These are phyloP conservation scores for Tricholoma hemisulphureum DNA, from an alignment of 768 basidiomycete species.

Conservation along the genomic window DNA sequence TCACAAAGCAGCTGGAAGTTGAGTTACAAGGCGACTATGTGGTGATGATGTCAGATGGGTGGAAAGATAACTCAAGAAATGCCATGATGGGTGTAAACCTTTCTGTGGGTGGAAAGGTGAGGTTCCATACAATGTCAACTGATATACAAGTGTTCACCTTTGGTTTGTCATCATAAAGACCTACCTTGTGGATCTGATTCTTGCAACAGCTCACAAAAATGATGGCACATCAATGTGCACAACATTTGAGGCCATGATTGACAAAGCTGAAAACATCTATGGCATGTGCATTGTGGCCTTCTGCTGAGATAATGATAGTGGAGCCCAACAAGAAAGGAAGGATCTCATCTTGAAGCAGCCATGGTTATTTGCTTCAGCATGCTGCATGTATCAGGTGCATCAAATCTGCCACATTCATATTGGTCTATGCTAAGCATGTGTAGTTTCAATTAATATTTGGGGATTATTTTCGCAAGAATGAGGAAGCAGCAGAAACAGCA, in stretches of 20 bases:
- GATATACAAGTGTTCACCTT: too few species aligned
- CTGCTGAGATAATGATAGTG: slow-evolving; percentile 27
- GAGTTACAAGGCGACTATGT: slow-evolving; percentile 13
- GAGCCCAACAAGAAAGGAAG: slow-evolving; percentile 24
- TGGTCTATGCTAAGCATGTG: not conserved
- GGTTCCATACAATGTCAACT: not conserved
- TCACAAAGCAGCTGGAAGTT: slow-evolving; percentile 12
- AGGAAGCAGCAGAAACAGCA: slow-evolving; percentile 17
- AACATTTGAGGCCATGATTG: slow-evolving; percentile 24
- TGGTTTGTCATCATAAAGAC: slow-evolving; percentile 12
- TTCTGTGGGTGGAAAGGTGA: slow-evolving; percentile 20
- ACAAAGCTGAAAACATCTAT: slow-evolving; percentile 17
- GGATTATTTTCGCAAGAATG: slow-evolving; percentile 23
- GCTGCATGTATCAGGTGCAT: slow-evolving; percentile 25
- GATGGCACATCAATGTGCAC: slow-evolving; percentile 24
- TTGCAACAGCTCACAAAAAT: slow-evolving; percentile 20
- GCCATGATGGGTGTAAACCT: slow-evolving; percentile 24
- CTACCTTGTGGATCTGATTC: slow-evolving; percentile 23
- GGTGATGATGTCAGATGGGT: slow-evolving; percentile 21
- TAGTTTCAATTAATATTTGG: slow-evolving; percentile 23
- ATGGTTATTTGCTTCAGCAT: slow-evolving; percentile 19
- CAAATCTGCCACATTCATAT: not conserved
- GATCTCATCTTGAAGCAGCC: slow-evolving; percentile 17
- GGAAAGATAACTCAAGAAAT: slow-evolving; percentile 26
- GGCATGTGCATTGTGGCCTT: slow-evolving; percentile 13